Base-by-base conservation (phyloP, 2,329 filamentous ascomycete genomes). In the Escovopsis sp. region DNA sequence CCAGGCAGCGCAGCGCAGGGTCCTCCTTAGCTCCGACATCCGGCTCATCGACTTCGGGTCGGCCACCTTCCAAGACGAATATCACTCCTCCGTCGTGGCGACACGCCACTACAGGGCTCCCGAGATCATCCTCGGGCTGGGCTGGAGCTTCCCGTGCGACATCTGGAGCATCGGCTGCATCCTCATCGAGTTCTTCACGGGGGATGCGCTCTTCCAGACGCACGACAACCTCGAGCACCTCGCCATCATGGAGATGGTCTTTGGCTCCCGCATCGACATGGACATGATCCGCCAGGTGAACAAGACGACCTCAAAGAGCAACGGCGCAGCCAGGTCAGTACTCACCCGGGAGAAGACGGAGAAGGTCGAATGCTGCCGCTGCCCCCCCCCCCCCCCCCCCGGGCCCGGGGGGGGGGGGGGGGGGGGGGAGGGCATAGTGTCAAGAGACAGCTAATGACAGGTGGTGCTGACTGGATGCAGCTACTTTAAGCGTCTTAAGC, bases 151-250 rank as follows among this genome's bases (percentile, higher is more conserved):
- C 48, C 77, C 77, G 4, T 82, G 77, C 47, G 77, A 82, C 52
- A 80, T 82, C 28, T 82, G 77, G 77, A 81, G 77, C 55, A 81
- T 82, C 26, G 77, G 77, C 6, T 82, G 77, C 49, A 82, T 82
- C 48, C 64, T 82, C 12, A 77, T 82, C 19, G 77, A 82, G 49
- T 80, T 82, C 57, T 82, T 75, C 48, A 82, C 77, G 1, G 77
- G 77, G 6, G 77, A 81, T 51, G 77, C 77, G 15, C 62, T 82
- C 2, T 82, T 82, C 57, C 77, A 82, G 55, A 82, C 77, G 3
- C 77, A 82, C 49, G 77, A 82, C 51, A 82, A 82, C 47, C 65
- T 81, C 26, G 77, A 82, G 56, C 77, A 82, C 55, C 62, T 82
- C 40, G 77, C 77, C 10, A 82, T 82, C 77, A 82, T 82, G 77